A percentile compares a stretch with the other conserved stretches of the same genome.
Conservation (phyloP, 176 grass and related monocot genomes). For the Hordeum marinum region DNA sequence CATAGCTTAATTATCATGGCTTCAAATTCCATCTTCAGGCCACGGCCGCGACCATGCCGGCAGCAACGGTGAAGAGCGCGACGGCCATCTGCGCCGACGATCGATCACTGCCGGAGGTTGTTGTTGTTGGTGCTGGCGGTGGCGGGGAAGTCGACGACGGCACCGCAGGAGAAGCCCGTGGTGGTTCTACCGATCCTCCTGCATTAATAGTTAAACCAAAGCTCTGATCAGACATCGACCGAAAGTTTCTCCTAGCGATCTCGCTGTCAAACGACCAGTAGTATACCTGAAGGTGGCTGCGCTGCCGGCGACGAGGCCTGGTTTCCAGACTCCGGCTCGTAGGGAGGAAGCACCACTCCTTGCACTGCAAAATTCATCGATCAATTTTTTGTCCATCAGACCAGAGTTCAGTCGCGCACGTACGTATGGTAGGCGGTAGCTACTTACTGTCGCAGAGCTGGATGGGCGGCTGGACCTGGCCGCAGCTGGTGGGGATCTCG, state of each 20-base stretch:
- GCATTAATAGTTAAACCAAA: background rate
- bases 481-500: conserved; percentile 34
- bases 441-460: conserved; percentile 36
- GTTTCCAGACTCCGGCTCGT: background rate
- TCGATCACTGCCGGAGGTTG: background rate
- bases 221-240: background rate
- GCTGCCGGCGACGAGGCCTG: background rate
- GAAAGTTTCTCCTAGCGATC: background rate
- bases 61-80: background rate
- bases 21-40: background rate
- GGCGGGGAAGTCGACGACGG: background rate
- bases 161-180: background rate
- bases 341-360: conserved; percentile 34
- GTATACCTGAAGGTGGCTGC: conserved; percentile 28
- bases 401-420: background rate
- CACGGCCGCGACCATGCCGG: background rate
- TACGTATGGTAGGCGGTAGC: background rate
- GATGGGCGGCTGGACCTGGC: conserved; percentile 35
- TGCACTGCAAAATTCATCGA: conserved; percentile 7
- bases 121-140: background rate
- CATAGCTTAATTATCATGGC: background rate
- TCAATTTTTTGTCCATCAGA: background rate
- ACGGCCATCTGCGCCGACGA: background rate
- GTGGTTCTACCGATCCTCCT: background rate
- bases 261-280: background rate